phyloP scores from a whole-genome alignment of 176 grass and related monocot species.

The Carex scoparia region DNA sequence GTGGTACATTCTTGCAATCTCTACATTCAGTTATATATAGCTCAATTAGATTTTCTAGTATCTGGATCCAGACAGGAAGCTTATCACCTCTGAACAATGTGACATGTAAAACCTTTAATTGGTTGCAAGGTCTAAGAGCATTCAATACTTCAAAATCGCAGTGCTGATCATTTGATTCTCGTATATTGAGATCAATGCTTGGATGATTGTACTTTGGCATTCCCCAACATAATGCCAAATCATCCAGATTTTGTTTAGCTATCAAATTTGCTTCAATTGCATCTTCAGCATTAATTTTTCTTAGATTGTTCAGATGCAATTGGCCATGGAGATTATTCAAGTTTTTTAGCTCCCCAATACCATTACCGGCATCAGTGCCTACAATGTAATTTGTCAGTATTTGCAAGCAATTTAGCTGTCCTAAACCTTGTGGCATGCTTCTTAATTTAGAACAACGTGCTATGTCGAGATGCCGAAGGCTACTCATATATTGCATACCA shows the following conservation, averaged over 20 bases:
- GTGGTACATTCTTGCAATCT: not conserved
- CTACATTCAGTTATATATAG: not conserved
- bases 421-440: no score
- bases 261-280: conserved; percentile 12
- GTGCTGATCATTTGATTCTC: not conserved
- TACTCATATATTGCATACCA: no score
- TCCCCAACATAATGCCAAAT: not conserved
- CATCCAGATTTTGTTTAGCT: not conserved
- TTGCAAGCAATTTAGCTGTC: not conserved
- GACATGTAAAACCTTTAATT: not conserved
- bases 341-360: not conserved
- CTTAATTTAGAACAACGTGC: no score
- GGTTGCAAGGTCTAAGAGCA: not conserved
- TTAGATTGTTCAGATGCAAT: conserved; percentile 9
- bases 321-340: not conserved
- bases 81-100: not conserved
- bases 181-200: not conserved
- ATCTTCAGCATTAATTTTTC: not conserved
- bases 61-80: conserved; percentile 1
- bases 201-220: no score
- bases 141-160: not conserved
- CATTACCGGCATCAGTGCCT: not conserved
- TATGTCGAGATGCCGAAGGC: no score
- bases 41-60: not conserved
- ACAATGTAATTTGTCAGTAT: not conserved